A percentile compares a stretch with the other conserved stretches of the same genome.
These are phyloP conservation scores for Amylostereum areolatum DNA, from an alignment of 1,284 basidiomycete species.

Conservation along the genomic window DNA sequence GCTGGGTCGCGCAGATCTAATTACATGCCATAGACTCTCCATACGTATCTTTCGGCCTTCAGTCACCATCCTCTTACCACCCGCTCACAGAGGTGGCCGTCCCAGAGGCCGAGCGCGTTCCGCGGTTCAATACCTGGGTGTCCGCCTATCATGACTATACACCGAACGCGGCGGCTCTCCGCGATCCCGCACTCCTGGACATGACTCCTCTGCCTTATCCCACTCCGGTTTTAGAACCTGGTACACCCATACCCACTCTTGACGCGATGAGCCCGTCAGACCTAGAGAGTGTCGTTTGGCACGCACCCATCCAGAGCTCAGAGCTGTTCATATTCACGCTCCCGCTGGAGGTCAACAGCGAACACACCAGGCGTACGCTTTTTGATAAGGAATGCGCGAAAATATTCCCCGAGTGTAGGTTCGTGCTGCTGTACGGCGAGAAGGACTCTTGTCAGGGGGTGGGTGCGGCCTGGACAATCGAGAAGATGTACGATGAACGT, in stretches of 20 bases:
- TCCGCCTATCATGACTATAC: conserved; percentile 17
- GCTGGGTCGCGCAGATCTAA: too few species aligned
- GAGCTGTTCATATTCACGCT: conserved; percentile 10
- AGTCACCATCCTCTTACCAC: conserved; percentile 9
- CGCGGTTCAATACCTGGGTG: conserved; percentile 16
- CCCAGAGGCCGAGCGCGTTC: conserved; percentile 9
- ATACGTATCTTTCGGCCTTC: conserved; percentile 9
- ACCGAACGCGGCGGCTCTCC: conserved; percentile 1
- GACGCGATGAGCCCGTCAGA: conserved; percentile 5
- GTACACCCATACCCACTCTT: conserved; percentile 6
- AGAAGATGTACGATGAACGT: conserved; percentile 9
- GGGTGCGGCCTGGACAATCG: conserved; percentile 14
- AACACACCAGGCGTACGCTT: conserved; percentile 9
- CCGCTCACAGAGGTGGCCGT: conserved; percentile 15
- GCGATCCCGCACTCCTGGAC: conserved; percentile 7
- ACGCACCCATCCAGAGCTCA: conserved; percentile 7
- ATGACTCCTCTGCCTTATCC: conserved; percentile 6
- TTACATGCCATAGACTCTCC: conserved; percentile 10
- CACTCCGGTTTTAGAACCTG: conserved; percentile 1
- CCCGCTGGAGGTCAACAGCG: conserved; percentile 7
- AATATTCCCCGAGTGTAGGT: conserved; percentile 10
- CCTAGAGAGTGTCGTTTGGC: conserved; percentile 9
- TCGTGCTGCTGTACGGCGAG: conserved; percentile 15
- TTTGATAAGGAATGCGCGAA: conserved; percentile 6
- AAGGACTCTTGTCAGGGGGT: conserved; percentile 12